Percentiles rank a stretch among this genome's conserved stretches.
These are phyloP conservation scores for Solanum virginianum DNA, from an alignment of 257 asterid genomes.

Conservation along the genomic window DNA sequence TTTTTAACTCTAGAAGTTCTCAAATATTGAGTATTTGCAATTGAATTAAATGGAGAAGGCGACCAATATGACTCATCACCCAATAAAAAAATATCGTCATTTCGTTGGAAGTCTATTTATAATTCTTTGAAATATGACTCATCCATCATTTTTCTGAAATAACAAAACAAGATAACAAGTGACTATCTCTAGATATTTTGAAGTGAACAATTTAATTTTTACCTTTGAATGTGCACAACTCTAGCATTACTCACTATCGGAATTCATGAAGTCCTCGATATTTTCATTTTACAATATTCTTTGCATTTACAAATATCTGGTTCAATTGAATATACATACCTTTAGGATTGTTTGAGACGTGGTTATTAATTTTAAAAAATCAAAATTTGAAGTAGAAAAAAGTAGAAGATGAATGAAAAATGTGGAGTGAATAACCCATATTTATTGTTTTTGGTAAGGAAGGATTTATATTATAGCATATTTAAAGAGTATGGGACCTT, in stretches of 20 bases:
- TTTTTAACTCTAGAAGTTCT: too few relatives aligned
- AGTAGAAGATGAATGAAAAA: not conserved
- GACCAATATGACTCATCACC: too few relatives aligned
- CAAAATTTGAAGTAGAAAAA: not conserved
- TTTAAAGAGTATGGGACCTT: too few relatives aligned
- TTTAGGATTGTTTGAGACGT: fast-evolving
- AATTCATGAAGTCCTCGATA: not conserved
- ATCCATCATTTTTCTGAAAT: too few relatives aligned
- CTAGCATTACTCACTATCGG: not conserved
- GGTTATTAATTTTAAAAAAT: fast-evolving
- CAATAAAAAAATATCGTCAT: too few relatives aligned
- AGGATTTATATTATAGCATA: too few relatives aligned
- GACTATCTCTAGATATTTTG: too few relatives aligned
- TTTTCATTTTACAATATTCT: not conserved
- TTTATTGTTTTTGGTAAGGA: not conserved
- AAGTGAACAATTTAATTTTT: not conserved
- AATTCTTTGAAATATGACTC: too few relatives aligned
- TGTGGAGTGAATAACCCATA: not conserved
- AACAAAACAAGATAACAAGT: too few relatives aligned
- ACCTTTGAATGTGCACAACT: not conserved
- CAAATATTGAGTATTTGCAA: too few relatives aligned
- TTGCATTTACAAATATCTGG: fast-evolving
- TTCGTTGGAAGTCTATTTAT: too few relatives aligned
- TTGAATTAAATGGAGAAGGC: too few relatives aligned
- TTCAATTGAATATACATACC: fast-evolving